Base-by-base conservation (phyloP, 208 protist genomes). In the Trypanosoma caninum region DNA sequence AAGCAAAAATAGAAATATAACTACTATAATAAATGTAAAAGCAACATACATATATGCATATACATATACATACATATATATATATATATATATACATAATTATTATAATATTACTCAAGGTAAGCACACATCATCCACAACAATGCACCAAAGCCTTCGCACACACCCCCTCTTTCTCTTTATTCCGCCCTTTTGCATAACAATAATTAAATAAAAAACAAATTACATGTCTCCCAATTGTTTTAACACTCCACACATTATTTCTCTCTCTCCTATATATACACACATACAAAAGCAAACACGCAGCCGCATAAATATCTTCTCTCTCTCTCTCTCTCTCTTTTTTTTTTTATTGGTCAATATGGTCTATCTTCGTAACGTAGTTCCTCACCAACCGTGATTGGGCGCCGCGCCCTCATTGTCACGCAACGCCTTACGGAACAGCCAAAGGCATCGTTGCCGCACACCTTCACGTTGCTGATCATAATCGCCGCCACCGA, bases 361-460 rank as follows among this genome's bases (percentile, higher is more conserved):
- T 13, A 20, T 20, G 18, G 18, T 9, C 7, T 40, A n/a, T 9
- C 13, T 30, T 51, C 41, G 18, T 60, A 51, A 10, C 55, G 28
- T 30, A 60, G 41, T 27, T 60, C 55, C 10, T 60, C 55, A 25
- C 55, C 55, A 6, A 31, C 16, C 7, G 27, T 6, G 25, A 60
- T 60, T 13, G 42, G n/a, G n/a, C 55, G 40, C 37, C 42, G 40
- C 55, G 55, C 55, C 42, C 11, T 60, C 55, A 60, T 60, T 9
- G 44, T 60, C 13, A 60, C 55, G 16, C 44, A 28, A 34, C 55
- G 55, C 16, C 11, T 31, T 23, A 40, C 55, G 4, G 42, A 50
- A 28, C 42, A 18, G 41, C n/a, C 30, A 18, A 40, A 60, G 31
- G 20, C 27, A 33, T 10, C 13, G 10, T 40, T 51, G 20, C 2